These are phyloP conservation scores for Gossypioides kirkii DNA, from an alignment of 345 rosid genomes.

Conservation along the genomic window DNA sequence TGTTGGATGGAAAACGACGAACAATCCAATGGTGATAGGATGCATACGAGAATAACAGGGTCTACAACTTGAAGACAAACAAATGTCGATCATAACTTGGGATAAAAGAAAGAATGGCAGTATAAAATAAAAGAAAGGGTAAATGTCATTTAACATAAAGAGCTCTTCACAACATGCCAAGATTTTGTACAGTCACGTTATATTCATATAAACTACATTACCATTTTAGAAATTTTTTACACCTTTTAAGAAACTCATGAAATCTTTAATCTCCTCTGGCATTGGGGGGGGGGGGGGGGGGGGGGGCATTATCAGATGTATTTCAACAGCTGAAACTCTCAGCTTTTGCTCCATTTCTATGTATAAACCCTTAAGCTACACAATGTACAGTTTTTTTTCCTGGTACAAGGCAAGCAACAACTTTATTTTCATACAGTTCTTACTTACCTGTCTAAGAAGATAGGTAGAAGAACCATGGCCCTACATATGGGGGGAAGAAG, in stretches of 20 bases:
- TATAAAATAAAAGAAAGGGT: constrained; percentile 21
- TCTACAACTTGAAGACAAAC: not conserved
- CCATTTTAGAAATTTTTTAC: constrained; percentile 37
- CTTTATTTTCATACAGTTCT: constrained; percentile 45
- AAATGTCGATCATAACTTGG: not conserved
- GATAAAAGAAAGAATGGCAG: constrained; percentile 17
- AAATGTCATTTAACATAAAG: constrained; percentile 29
- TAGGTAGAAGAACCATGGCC: constrained; percentile 22
- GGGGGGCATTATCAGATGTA: constrained; percentile 19
- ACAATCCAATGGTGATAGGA: not conserved
- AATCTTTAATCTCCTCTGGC: constrained; percentile 31
- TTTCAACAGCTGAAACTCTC: constrained; percentile 34
- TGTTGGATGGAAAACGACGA: constrained; percentile 13
- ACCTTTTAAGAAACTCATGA: constrained; percentile 33
- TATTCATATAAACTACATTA: constrained; percentile 36
- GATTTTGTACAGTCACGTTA: constrained; percentile 43
- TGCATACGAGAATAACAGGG: not conserved
- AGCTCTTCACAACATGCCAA: constrained; percentile 45
- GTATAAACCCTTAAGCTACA: constrained; percentile 64
- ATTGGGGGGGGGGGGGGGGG: not conserved
- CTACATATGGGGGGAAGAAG: constrained; percentile 20
- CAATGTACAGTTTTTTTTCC: constrained; percentile 46
- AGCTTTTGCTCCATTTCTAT: constrained; percentile 35
- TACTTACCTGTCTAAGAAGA: constrained; percentile 32
- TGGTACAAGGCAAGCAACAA: constrained; percentile 48